phyloP scores from a whole-genome alignment of 768 basidiomycete species.

The Panus rudis region DNA sequence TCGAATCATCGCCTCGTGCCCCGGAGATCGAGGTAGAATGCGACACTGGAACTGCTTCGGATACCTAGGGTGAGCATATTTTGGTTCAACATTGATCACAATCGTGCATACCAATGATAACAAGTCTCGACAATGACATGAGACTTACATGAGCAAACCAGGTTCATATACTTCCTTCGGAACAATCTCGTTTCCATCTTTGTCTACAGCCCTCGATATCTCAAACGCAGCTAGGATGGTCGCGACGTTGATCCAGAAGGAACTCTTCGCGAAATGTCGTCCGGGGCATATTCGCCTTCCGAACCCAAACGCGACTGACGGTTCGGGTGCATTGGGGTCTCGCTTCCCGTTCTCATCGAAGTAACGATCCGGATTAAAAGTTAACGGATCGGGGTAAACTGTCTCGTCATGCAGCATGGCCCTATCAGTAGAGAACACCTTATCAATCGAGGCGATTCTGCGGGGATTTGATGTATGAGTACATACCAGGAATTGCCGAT shows the following conservation, averaged over 20 bases:
- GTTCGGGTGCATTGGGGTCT: slow-evolving; percentile 13
- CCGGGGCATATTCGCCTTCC: slow-evolving; percentile 41
- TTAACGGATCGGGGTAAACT: slow-evolving; percentile 26
- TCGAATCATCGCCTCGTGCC: too few species aligned
- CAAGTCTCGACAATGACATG: too few species aligned
- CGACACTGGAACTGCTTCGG: too few species aligned
- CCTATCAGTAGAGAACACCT: slow-evolving; percentile 9
- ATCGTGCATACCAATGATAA: too few species aligned
- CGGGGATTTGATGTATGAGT: background rate
- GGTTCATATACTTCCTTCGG: slow-evolving; percentile 6
- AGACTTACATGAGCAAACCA: slow-evolving; percentile 10
- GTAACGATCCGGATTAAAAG: slow-evolving; percentile 34
- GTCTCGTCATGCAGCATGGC: slow-evolving; percentile 33
- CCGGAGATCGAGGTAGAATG: too few species aligned
- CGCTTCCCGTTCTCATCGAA: slow-evolving; percentile 19
- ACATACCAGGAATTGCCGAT: slow-evolving; percentile 15
- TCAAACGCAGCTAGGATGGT: background rate
- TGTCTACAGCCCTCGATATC: background rate
- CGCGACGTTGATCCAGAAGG: background rate
- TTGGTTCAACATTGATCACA: too few species aligned
- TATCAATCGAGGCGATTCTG: background rate
- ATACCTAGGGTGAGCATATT: too few species aligned
- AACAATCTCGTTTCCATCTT: slow-evolving; percentile 3
- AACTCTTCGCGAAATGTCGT: slow-evolving; percentile 14
- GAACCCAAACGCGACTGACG: slow-evolving; percentile 27